A percentile compares a stretch with the other conserved stretches of the same genome.
phyloP scores from a whole-genome alignment of 2,329 filamentous ascomycete genomes.

The Ophiosphaerella narmari region DNA sequence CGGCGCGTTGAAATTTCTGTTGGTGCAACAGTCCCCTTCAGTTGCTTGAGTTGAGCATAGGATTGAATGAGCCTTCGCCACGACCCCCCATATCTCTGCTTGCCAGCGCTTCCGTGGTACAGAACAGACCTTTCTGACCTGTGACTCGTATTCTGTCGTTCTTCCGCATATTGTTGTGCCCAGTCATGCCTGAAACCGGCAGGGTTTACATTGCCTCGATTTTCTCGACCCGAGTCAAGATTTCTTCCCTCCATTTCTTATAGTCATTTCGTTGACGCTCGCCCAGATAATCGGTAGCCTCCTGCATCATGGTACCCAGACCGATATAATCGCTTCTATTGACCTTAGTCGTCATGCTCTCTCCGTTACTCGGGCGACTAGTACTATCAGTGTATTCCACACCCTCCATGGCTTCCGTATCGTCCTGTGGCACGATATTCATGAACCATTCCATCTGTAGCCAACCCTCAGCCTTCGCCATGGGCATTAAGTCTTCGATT shows the following conservation, averaged over 20 bases:
- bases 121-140: too few relatives aligned
- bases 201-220: slow-evolving; percentile 43
- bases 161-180: too few relatives aligned
- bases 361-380: slow-evolving; percentile 23
- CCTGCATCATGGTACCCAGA: slow-evolving; percentile 73
- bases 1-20: too few relatives aligned
- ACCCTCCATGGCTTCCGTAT: slow-evolving; percentile 33
- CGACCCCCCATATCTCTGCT: too few relatives aligned
- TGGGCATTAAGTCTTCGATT: slow-evolving; percentile 38
- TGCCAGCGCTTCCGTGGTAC: too few relatives aligned
- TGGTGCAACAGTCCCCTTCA: too few relatives aligned
- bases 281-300: slow-evolving; percentile 72
- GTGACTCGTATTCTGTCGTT: too few relatives aligned
- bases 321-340: slow-evolving; percentile 53
- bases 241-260: slow-evolving; percentile 64
- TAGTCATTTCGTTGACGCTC: slow-evolving; percentile 66
- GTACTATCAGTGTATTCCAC: slow-evolving; percentile 28
- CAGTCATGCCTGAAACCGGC: too few relatives aligned
- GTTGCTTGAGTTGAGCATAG: too few relatives aligned
- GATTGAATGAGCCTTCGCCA: too few relatives aligned
- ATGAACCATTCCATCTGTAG: slow-evolving; percentile 61
- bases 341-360: slow-evolving; percentile 49
- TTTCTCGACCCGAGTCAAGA: slow-evolving; percentile 61
- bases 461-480: slow-evolving; percentile 46
- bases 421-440: slow-evolving; percentile 52